Evolutionary conservation across 2,329 filamentous ascomycete species (phyloP).

Genomic region (Metarhizium robertsii): DNA sequence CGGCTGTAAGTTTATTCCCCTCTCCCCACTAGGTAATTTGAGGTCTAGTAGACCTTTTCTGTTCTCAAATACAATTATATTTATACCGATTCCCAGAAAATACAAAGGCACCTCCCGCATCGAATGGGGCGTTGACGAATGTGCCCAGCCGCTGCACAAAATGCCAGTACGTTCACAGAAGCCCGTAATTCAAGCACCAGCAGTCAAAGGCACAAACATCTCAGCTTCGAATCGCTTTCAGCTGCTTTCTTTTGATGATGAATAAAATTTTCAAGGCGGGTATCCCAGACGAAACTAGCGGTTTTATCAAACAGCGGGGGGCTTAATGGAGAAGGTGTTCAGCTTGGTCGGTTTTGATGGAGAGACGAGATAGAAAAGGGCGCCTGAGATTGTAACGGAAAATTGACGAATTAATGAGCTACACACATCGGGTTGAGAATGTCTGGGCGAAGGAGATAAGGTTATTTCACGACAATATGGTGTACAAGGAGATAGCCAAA

Average conservation of each 20-base stretch:
- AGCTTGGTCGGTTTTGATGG: background rate
- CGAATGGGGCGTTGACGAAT: slow-evolving; percentile 65
- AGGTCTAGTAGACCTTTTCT: background rate
- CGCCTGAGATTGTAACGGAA: background rate
- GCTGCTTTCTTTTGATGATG: slow-evolving; percentile 42
- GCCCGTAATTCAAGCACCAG: slow-evolving; percentile 9
- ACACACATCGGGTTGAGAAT: background rate
- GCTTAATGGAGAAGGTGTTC: background rate
- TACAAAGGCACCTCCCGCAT: slow-evolving; percentile 62
- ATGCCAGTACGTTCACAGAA: slow-evolving; percentile 13
- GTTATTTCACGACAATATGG: background rate
- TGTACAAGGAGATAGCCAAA: background rate
- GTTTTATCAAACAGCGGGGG: background rate
- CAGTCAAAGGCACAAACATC: slow-evolving; percentile 25
- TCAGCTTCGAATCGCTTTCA: slow-evolving; percentile 51
- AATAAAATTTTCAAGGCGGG: slow-evolving; percentile 2
- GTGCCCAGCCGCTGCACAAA: slow-evolving; percentile 45
- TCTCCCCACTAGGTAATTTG: background rate
- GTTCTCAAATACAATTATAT: background rate
- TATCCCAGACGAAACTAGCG: background rate
- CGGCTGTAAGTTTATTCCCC: slow-evolving; percentile 29
- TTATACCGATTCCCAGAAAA: slow-evolving; percentile 23
- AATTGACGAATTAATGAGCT: background rate
- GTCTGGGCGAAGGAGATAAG: background rate
- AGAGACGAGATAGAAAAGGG: background rate